Base-by-base conservation (phyloP, 495 filamentous ascomycete species). In the Bryoglossum gracile region DNA sequence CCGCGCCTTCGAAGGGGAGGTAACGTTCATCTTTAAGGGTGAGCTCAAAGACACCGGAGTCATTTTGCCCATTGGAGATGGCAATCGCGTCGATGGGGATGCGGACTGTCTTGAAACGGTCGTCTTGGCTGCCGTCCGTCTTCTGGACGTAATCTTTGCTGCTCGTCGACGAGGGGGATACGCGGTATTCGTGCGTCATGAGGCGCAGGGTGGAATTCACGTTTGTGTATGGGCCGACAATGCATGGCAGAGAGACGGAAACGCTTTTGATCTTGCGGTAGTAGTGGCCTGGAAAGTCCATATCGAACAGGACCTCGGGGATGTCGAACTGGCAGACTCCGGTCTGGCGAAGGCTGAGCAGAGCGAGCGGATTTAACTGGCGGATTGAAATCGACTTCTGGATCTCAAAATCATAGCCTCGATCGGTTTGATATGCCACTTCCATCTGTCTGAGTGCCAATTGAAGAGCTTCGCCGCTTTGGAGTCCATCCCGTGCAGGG, bases 251-350 rank as follows among this genome's bases (percentile, higher is more conserved):
- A 4, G 55, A 41, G 1, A 68, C 16, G 10, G 25, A 22, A 16
- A 63, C 58, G 10, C 57, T 48, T 28, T 57, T 57, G 48, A 64
- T 63, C 5, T 65, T 48, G 13, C 66, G 66, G 13, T 43, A 46
- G 47, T 61, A 67, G 45, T 69, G 66, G 1, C 66, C 66, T 1
- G 66, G 66, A 40, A 58, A 65, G 51, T 68, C 66, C 18, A 64
- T 33, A 40, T 69, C 66, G 37, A 67, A 67, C 3, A 66, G 18
- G 8, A 54, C 35, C 51, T 66, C 64, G 0, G 64, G 59, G 4
- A 67, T n/a, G n/a, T 54, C 42, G 24, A 64, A 60, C 25, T 52
- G 28, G 13, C 32, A 23, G 2, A 2, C 25, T n/a, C 60, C 62
- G 1, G 11, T 56, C 16, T 47, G 43, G 9, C 58, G 58, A 3